Evolutionary conservation across 352 stramenopile genomes (phyloP), one percentile per base, ranked within the genome.

Genomic region (Pythium angustatum): DNA sequence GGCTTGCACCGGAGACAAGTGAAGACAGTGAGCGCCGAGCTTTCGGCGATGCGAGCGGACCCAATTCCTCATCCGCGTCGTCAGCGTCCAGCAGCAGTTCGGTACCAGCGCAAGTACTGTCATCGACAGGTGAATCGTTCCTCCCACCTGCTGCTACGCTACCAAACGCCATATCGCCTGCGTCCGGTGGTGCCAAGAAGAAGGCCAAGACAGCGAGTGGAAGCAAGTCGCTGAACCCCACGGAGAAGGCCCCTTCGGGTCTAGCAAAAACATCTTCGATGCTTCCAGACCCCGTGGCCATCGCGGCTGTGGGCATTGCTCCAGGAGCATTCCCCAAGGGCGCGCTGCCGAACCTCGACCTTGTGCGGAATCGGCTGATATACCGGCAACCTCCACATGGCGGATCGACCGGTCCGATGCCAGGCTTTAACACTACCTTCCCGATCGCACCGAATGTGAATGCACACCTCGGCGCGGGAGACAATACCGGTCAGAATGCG

Each of bases 111-210:
- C 27, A 58, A n/a, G n/a, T n/a, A n/a, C n/a, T n/a, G 14, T 56
- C 44, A 17, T 43, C 45, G 1, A 40, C 24, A 8, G 12, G 24
- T 21, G 47, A 58, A 5, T 6, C 9, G 8, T 34, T 47, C n/a
- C 40, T 60, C 5, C 28, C 59, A 17, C 30, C 52, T 5, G 30
- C 36, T 6, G 9, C 48, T 9, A 26, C 36, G 19, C 61, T 88
- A 56, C 88, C 85, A 53, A 91, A 87, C 24, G 81, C 85, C 31
- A 91, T 91, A 50, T 91, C 81, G 17, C 81, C 81, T 43, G 81
- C 79, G 1, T 79, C 81, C 7, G 83, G 72, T 17, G 81, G 82
- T 36, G 75, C 76, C 54, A 86, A 85, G 59, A 91, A 90, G 72
- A 90, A 88, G 60, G 80, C 76, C 36, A 91, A 88, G 68, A 87